Evolutionary conservation across 306 rosid species (phyloP).

Genomic region (Ormosia semicastrata): DNA sequence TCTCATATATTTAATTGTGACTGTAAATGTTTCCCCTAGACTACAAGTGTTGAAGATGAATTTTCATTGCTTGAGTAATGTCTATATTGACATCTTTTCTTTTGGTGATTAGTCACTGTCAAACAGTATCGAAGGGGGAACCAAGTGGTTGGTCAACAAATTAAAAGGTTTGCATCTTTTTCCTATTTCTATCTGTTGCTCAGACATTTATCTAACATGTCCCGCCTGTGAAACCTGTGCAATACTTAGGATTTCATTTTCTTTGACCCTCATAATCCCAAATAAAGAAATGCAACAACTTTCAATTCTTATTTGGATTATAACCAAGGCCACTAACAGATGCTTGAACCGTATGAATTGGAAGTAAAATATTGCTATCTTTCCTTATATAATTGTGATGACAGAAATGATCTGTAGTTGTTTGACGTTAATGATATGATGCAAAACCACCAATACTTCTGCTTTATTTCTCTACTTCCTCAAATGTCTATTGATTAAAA

Average conservation of each 20-base stretch:
- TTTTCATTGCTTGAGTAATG: background rate
- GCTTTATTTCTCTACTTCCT: background rate
- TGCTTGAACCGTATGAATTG: background rate
- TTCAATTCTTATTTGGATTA: background rate
- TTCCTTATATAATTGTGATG: background rate
- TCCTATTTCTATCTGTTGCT: background rate
- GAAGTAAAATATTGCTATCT: background rate
- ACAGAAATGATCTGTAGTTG: background rate
- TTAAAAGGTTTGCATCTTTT: constrained; percentile 63
- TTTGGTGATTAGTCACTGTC: constrained; percentile 55
- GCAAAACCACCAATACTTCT: constrained; percentile 9
- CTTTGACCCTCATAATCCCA: background rate
- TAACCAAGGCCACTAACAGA: background rate
- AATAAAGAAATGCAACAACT: background rate
- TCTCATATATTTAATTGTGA: background rate
- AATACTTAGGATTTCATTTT: constrained; percentile 5
- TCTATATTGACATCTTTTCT: constrained; percentile 25
- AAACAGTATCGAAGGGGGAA: constrained; percentile 72
- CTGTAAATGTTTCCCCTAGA: constrained; percentile 6
- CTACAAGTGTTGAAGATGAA: background rate
- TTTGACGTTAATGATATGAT: background rate
- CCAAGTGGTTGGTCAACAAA: constrained; percentile 83
- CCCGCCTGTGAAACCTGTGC: background rate
- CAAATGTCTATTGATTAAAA: background rate
- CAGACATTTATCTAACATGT: background rate